Conservation (phyloP, 2,329 filamentous ascomycete genomes). For the Myriosclerotinia curreyana region DNA sequence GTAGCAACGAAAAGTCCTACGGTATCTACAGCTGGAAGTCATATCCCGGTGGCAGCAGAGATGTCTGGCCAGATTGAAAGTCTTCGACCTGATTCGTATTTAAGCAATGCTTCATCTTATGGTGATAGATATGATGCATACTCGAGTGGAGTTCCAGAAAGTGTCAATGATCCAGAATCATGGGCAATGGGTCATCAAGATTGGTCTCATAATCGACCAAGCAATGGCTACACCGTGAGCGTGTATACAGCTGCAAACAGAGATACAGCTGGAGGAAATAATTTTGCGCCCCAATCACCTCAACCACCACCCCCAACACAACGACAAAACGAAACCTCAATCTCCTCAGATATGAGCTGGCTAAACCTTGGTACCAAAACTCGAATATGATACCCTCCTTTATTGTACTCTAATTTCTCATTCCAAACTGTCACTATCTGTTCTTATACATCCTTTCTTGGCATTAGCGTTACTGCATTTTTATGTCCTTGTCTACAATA, state of each 20-base stretch:
- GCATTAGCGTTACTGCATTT: slow-evolving; percentile 18
- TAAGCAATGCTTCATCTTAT: slow-evolving; percentile 35
- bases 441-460: slow-evolving; percentile 14
- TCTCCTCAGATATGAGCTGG: slow-evolving; percentile 70
- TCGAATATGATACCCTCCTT: slow-evolving; percentile 29
- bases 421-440: slow-evolving; percentile 16
- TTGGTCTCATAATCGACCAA: slow-evolving; percentile 51
- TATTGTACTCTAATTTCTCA: slow-evolving; percentile 14
- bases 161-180: slow-evolving; percentile 41
- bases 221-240: slow-evolving; percentile 51
- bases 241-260: slow-evolving; percentile 46
- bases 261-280: slow-evolving; percentile 31
- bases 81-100: slow-evolving; percentile 48
- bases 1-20: slow-evolving; percentile 70
- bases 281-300: slow-evolving; percentile 26
- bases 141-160: slow-evolving; percentile 64
- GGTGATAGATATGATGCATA: slow-evolving; percentile 47
- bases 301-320: slow-evolving; percentile 26
- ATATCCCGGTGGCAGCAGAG: slow-evolving; percentile 53
- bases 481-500: slow-evolving; percentile 14
- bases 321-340: slow-evolving; percentile 20
- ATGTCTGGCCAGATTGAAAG: slow-evolving; percentile 59
- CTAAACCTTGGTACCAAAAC: slow-evolving; percentile 58
- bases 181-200: slow-evolving; percentile 42
- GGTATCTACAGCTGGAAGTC: slow-evolving; percentile 52